These are phyloP conservation scores for Chrysoporthe austroafricana DNA, from an alignment of 2,329 filamentous ascomycete genomes.

Conservation along the genomic window DNA sequence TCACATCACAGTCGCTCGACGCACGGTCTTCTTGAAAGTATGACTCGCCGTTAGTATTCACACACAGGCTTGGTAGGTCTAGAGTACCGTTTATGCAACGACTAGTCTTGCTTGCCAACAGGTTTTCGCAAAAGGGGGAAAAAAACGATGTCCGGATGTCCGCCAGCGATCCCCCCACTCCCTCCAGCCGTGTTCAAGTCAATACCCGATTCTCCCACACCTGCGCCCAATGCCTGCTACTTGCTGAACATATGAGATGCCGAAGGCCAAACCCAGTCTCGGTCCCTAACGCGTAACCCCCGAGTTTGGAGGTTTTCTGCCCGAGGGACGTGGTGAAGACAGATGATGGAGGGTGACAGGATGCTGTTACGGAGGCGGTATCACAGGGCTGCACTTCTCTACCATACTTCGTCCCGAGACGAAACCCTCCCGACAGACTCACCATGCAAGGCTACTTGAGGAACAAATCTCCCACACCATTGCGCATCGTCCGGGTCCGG, in stretches of 20 bases:
- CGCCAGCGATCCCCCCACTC: neutral
- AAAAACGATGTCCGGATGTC: neutral
- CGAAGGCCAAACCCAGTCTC: constrained; percentile 1
- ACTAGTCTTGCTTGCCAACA: constrained; percentile 25
- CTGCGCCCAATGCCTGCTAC: constrained; percentile 25
- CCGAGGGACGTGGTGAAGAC: neutral
- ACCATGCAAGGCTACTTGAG: constrained; percentile 42
- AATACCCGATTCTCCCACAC: constrained; percentile 16
- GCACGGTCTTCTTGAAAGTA: neutral
- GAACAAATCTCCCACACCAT: constrained; percentile 67
- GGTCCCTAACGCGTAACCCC: neutral
- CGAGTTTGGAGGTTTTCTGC: neutral
- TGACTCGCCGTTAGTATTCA: constrained; percentile 16
- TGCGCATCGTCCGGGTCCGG: constrained; percentile 60
- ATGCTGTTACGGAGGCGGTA: neutral
- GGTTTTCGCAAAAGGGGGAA: neutral
- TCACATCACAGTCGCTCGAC: neutral
- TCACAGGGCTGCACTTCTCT: neutral
- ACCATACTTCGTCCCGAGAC: neutral
- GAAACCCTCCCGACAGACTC: neutral
- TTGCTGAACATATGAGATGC: constrained; percentile 19
- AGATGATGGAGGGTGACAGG: neutral
- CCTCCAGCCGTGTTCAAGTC: constrained; percentile 18
- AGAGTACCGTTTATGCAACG: constrained; percentile 29
- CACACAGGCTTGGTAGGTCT: constrained; percentile 24